Base-by-base conservation (phyloP, 2,329 filamentous ascomycete genomes). In the Ophiosphaerella korrae region DNA sequence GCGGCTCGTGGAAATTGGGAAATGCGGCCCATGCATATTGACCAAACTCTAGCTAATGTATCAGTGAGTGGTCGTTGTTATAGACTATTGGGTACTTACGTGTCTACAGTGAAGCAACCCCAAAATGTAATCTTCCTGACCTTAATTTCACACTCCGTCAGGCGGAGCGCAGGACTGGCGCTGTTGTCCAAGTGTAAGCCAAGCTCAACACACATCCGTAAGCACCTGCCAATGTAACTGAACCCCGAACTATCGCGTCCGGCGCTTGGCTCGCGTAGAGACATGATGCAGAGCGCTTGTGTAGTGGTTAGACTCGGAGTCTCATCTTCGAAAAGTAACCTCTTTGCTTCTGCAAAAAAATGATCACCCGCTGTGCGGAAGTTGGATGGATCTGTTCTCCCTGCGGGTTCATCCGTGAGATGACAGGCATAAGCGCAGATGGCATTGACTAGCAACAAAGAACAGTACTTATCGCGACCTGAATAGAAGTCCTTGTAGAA, bases 231-330 rank as follows among this genome's bases (percentile, higher is more conserved):
- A 2, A 86, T 84, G 56, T 88, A 88, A 50, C 84, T 88, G 79
- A 88, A 90, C 43, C 87, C 88, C 57, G 87, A 84, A 26, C 86
- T 89, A 62, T 90, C 86, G 31, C 88, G 80, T 0, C 88, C 88
- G 56, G 84, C 86, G 63, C 87, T 90, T 3, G 86, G 87, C 73
- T 92, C 88, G 36, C 88, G 78, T 56, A 90, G 85, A 5, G 86
- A 87, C 87, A 92, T 89, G 61, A 92, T 83, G 5, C 87, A 87
- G 14, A 92, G 75, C 1, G 88, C 88, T 74, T 92, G 88, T 38
- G 89, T 86, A 4, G 86, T 90, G 2, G 88, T 89, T 26, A 91
- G 73, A 6, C 72, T 82, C 54, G 88, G 83, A 45, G 84, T 82
- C 52, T 88, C 76, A 34, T 74, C 69, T 47, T 82, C 75, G 48